Evolutionary conservation across 495 filamentous ascomycete species (phyloP).

Genomic region (Lophiotrema nucula): DNA sequence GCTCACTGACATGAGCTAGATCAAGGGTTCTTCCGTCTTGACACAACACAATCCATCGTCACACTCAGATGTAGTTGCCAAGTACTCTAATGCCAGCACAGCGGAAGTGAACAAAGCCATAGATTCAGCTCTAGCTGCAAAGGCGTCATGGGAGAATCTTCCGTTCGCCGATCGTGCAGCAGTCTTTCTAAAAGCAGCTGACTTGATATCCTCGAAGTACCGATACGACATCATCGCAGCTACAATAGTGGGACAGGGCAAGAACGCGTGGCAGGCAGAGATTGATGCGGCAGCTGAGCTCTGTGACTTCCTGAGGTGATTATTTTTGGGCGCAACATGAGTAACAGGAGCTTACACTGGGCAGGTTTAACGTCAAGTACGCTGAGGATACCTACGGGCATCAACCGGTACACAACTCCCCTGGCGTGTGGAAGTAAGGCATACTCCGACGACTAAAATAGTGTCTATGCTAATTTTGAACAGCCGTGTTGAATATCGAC

Average conservation of each 20-base stretch:
- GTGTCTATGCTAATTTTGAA: slow-evolving; percentile 9
- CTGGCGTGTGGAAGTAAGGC: slow-evolving; percentile 44
- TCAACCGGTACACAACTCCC: slow-evolving; percentile 43
- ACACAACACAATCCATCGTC: slow-evolving; percentile 73
- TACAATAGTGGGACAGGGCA: slow-evolving; percentile 91
- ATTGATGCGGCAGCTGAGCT: slow-evolving; percentile 93
- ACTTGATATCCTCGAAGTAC: slow-evolving; percentile 84
- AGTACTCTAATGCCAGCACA: slow-evolving; percentile 71
- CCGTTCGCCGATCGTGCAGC: slow-evolving; percentile 90
- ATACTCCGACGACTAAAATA: background rate
- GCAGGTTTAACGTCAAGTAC: slow-evolving; percentile 51
- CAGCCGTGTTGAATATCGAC: slow-evolving; percentile 44
- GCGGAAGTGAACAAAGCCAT: slow-evolving; percentile 75
- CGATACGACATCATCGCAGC: slow-evolving; percentile 89
- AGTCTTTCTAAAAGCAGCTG: slow-evolving; percentile 89
- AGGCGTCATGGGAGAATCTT: slow-evolving; percentile 73
- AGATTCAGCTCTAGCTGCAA: slow-evolving; percentile 74
- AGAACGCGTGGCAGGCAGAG: slow-evolving; percentile 96
- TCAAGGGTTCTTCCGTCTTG: slow-evolving; percentile 52
- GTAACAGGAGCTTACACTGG: slow-evolving; percentile 11
- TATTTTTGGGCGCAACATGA: background rate
- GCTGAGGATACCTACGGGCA: slow-evolving; percentile 44
- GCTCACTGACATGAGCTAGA: slow-evolving; percentile 38
- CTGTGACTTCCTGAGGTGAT: slow-evolving; percentile 70
- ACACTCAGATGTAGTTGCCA: slow-evolving; percentile 69